A percentile compares a stretch with the other conserved stretches of the same genome.
These are phyloP conservation scores for Mycena haematopus DNA, from an alignment of 768 basidiomycete genomes.

Conservation along the genomic window DNA sequence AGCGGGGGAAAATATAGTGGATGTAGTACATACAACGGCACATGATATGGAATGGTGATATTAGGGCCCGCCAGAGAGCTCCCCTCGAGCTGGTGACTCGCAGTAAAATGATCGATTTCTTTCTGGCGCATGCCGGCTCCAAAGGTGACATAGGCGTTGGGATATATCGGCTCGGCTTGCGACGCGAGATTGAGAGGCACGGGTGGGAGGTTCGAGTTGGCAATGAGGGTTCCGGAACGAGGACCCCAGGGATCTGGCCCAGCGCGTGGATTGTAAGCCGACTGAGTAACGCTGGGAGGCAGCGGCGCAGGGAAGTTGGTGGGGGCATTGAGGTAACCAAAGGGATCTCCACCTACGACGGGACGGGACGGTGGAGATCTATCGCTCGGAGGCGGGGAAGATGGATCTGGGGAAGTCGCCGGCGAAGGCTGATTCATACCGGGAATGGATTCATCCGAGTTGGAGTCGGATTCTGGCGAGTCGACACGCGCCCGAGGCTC, in stretches of 20 bases:
- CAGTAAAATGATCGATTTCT: constrained; percentile 79
- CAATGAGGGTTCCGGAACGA: constrained; percentile 32
- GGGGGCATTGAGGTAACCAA: constrained; percentile 60
- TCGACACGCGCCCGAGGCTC: constrained; percentile 8
- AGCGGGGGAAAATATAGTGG: constrained; percentile 12
- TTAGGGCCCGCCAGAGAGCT: constrained; percentile 55
- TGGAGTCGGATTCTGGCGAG: constrained; percentile 12
- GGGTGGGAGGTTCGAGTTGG: constrained; percentile 40
- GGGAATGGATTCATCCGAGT: constrained; percentile 17
- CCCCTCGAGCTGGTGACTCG: constrained; percentile 69
- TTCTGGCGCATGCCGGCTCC: constrained; percentile 88
- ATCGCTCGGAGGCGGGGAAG: constrained; percentile 13
- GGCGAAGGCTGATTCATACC: constrained; percentile 30
- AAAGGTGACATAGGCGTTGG: constrained; percentile 83
- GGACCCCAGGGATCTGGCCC: constrained; percentile 46
- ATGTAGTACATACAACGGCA: constrained; percentile 67
- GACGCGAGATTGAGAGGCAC: constrained; percentile 47
- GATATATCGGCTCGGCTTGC: constrained; percentile 64
- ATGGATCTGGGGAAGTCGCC: constrained; percentile 38
- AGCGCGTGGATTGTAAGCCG: constrained; percentile 40
- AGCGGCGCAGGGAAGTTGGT: constrained; percentile 38
- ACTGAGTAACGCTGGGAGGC: constrained; percentile 40
- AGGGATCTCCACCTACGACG: constrained; percentile 53
- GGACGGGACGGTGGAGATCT: constrained; percentile 14
- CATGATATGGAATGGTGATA: constrained; percentile 75